phyloP scores from a whole-genome alignment of 768 basidiomycete genomes.

The Naematelia encephala region DNA sequence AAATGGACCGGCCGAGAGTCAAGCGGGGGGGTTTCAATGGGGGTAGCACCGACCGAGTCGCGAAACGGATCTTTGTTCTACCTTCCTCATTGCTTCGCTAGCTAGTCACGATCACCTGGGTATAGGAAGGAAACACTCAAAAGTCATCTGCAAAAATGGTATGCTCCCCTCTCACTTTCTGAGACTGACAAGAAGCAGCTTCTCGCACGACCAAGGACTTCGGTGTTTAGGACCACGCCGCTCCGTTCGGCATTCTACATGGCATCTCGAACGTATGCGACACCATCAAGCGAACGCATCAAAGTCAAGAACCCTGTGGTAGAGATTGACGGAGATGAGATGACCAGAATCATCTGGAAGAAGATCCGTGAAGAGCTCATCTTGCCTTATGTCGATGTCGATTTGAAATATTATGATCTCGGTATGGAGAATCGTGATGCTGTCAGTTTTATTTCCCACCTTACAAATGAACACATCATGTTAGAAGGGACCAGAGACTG shows the following conservation, averaged over 20 bases:
- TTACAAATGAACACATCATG: neutral
- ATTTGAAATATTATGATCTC: constrained; percentile 98
- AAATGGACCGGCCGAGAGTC: neutral
- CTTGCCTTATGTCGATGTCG: constrained; percentile 86
- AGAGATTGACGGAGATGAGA: constrained; percentile 96
- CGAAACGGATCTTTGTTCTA: too few relatives aligned
- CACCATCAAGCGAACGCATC: constrained; percentile 54
- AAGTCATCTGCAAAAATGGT: too few relatives aligned
- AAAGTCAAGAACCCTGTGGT: constrained; percentile 83
- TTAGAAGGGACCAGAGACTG: neutral
- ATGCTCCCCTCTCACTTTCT: too few relatives aligned
- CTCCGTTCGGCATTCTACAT: constrained; percentile 19
- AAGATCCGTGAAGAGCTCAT: constrained; percentile 97
- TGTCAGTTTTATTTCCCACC: constrained; percentile 53
- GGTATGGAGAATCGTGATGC: constrained; percentile 89
- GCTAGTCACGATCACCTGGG: too few relatives aligned
- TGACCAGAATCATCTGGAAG: constrained; percentile 99
- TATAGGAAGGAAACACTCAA: too few relatives aligned
- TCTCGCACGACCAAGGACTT: constrained; percentile 5
- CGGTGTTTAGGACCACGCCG: neutral
- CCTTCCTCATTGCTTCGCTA: too few relatives aligned
- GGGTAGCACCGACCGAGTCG: too few relatives aligned
- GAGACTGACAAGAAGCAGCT: constrained; percentile 11
- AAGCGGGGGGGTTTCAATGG: neutral
- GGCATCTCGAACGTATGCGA: constrained; percentile 30